These are phyloP conservation scores for Colletotrichum navitas DNA, from an alignment of 2,329 filamentous ascomycete genomes.

Conservation along the genomic window DNA sequence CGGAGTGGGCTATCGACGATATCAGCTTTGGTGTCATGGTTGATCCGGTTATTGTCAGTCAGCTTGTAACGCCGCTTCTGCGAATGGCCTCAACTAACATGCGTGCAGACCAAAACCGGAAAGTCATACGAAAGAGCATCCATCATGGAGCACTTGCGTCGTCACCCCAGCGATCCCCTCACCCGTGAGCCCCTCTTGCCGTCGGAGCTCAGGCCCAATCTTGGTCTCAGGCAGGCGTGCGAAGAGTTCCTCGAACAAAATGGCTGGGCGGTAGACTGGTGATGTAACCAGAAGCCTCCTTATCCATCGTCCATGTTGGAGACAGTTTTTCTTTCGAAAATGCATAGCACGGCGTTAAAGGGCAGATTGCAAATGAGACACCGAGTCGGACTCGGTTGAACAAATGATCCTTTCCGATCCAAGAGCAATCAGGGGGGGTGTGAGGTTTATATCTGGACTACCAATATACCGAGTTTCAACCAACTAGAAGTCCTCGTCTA, in stretches of 20 bases:
- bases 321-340: not conserved
- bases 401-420: not conserved
- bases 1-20: constrained; percentile 82
- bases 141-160: constrained; percentile 86
- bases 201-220: constrained; percentile 82
- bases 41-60: constrained; percentile 72
- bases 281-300: constrained; percentile 39
- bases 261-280: constrained; percentile 95
- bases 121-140: constrained; percentile 91
- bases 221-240: constrained; percentile 84
- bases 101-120: constrained; percentile 79
- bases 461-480: not conserved
- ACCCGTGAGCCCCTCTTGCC: constrained; percentile 80
- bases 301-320: not conserved
- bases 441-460: not conserved
- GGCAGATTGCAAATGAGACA: not conserved
- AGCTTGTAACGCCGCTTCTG: not conserved
- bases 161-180: constrained; percentile 82
- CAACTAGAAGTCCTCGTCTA: not conserved
- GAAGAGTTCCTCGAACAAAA: constrained; percentile 88
- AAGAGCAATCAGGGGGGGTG: not conserved
- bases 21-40: constrained; percentile 82
- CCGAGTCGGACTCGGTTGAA: not conserved
- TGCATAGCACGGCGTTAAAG: constrained; percentile 40
- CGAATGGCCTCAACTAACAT: constrained; percentile 35